Evolutionary conservation across 768 basidiomycete species (phyloP).

Genomic region (Chalciporus chontae): DNA sequence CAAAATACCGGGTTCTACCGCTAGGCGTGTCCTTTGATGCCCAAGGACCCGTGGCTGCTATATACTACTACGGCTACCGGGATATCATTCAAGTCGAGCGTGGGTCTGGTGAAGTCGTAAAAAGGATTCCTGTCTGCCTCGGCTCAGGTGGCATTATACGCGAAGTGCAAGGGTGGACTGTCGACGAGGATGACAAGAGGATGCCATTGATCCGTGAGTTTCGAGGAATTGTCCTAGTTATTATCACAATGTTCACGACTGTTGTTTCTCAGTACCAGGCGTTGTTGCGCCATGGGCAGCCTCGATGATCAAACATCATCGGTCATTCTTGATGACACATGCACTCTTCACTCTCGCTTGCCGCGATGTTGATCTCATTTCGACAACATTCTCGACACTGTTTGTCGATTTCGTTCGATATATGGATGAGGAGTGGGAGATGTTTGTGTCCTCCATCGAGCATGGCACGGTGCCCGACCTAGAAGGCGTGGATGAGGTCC

Average conservation of each 20-base stretch:
- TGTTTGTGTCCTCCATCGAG: slow-evolving; percentile 16
- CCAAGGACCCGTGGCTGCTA: neutral
- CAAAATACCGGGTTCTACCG: neutral
- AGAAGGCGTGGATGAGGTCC: slow-evolving; percentile 11
- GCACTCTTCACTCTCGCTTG: slow-evolving; percentile 17
- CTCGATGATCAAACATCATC: slow-evolving; percentile 20
- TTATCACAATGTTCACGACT: no score
- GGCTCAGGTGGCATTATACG: neutral
- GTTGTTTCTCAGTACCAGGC: neutral
- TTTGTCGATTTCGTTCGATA: slow-evolving; percentile 21
- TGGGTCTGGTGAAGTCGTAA: neutral
- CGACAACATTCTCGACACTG: slow-evolving; percentile 19
- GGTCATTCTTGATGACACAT: slow-evolving; percentile 22
- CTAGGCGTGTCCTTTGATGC: neutral
- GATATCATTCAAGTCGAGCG: neutral
- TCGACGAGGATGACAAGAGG: neutral
- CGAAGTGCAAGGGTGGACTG: neutral
- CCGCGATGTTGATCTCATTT: slow-evolving; percentile 14
- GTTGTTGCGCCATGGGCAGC: slow-evolving; percentile 15
- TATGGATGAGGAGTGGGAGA: slow-evolving; percentile 22
- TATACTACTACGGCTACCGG: neutral
- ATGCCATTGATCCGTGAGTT: slow-evolving; percentile 5
- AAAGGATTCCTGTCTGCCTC: neutral
- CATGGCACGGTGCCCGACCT: slow-evolving; percentile 15
- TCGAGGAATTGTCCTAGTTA: no score